These are phyloP conservation scores for Leccinum obscurum DNA, from an alignment of 768 basidiomycete genomes.

Conservation along the genomic window DNA sequence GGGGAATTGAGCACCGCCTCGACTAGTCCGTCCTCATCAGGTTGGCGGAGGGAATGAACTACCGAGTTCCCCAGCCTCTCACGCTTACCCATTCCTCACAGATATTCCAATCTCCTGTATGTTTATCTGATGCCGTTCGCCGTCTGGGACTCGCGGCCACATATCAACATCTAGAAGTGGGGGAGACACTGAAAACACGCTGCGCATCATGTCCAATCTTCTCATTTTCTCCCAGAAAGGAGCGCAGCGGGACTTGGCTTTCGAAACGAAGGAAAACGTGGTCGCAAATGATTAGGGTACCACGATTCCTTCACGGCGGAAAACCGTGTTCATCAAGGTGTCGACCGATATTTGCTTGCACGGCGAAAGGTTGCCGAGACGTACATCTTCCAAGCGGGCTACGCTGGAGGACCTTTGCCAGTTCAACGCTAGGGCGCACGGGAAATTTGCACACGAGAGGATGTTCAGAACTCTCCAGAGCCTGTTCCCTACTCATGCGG, in stretches of 20 bases:
- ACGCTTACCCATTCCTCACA: constrained; percentile 24
- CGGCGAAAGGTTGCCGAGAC: constrained; percentile 55
- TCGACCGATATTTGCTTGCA: constrained; percentile 49
- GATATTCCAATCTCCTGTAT: constrained; percentile 60
- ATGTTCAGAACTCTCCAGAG: constrained; percentile 58
- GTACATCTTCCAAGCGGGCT: constrained; percentile 53
- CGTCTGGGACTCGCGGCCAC: constrained; percentile 61
- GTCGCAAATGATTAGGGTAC: constrained; percentile 16
- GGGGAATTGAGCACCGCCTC: constrained; percentile 76
- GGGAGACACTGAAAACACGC: constrained; percentile 56
- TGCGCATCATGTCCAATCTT: constrained; percentile 79
- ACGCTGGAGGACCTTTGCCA: constrained; percentile 51
- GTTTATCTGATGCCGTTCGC: constrained; percentile 72
- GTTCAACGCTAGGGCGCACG: constrained; percentile 59
- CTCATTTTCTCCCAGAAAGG: constrained; percentile 57
- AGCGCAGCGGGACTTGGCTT: constrained; percentile 39
- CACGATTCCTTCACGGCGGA: constrained; percentile 43
- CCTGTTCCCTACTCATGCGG: constrained; percentile 40
- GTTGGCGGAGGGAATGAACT: constrained; percentile 42
- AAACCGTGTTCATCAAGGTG: constrained; percentile 57
- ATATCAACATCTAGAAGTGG: constrained; percentile 47
- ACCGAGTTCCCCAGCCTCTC: constrained; percentile 49
- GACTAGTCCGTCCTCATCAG: constrained; percentile 58
- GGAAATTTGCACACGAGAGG: constrained; percentile 70
- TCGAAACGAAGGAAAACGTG: constrained; percentile 38